Evolutionary conservation across 116 monocot genomes (phyloP), one percentile per base, ranked within the genome.

Genomic region (Trichopus zeylanicus): DNA sequence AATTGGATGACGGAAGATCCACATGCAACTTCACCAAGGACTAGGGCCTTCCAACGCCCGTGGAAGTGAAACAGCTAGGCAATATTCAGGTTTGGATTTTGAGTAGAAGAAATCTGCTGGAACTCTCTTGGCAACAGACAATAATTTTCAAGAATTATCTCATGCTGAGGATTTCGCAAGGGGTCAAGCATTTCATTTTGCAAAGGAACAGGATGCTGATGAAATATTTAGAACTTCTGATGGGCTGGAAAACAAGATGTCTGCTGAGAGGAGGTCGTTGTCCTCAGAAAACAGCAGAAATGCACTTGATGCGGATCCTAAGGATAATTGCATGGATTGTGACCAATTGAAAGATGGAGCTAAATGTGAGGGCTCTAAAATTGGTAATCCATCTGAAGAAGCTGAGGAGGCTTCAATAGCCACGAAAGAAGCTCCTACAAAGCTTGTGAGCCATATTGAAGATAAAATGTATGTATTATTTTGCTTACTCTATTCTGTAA

Each of bases 381-480:
- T 20, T 29, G 52, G 30, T 32, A 59, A 55, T 56, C 49, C 51
- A 66, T 18, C 28, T 47, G 69, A 68, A 58, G 52, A 35, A 53
- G 61, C 39, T 54, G n/a, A n/a, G n/a, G n/a, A n/a, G n/a, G n/a
- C n/a, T n/a, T n/a, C n/a, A n/a, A n/a, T n/a, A n/a, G n/a, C n/a
- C n/a, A n/a, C n/a, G n/a, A 51, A 55, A 34, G 76, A 69, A 57
- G 31, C 65, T 29, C 53, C 75, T 51, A 34, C 46, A 39, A 64
- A 66, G 27, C 53, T 60, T 20, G 27, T 60, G 51, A 61, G 30
- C 30, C 62, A 21, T 26, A 66, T 53, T 46, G 27, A 63, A 38
- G 56, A 65, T 53, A 53, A 67, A 73, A 48, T 48, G 76, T 81
- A 53, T 69, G 71, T 29, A 61, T n/a, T 20, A 46, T 60, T 37